Conservation (phyloP, 1,284 basidiomycete species). For the Rhodotorula sp. region DNA sequence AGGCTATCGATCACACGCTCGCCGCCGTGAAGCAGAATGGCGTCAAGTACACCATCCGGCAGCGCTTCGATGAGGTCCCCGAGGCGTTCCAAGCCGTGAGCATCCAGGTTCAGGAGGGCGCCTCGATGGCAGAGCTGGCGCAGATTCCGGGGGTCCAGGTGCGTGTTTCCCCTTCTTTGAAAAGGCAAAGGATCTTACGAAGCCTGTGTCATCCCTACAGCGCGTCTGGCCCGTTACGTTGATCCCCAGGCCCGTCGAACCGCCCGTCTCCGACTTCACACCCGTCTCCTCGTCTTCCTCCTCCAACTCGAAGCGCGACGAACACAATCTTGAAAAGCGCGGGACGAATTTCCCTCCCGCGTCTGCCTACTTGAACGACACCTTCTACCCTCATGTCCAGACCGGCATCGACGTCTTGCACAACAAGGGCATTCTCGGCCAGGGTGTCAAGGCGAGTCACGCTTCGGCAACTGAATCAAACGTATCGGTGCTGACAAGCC, state of each 20-base stretch:
- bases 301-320: constrained; percentile 43
- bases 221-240: constrained; percentile 14
- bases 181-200: background rate
- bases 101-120: constrained; percentile 19
- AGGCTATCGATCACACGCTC: constrained; percentile 19
- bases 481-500: too few species aligned
- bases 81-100: constrained; percentile 28
- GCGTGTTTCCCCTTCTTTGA: background rate
- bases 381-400: constrained; percentile 57
- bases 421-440: constrained; percentile 30
- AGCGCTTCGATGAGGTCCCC: constrained; percentile 15
- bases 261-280: background rate
- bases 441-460: constrained; percentile 27
- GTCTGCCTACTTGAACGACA: constrained; percentile 55
- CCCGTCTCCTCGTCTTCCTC: background rate
- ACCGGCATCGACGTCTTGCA: constrained; percentile 58
- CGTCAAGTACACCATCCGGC: constrained; percentile 9
- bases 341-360: constrained; percentile 53
- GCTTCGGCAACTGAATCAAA: background rate
- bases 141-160: constrained; percentile 28
- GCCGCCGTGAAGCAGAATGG: constrained; percentile 10
- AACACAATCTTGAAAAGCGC: background rate
- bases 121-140: constrained; percentile 10
- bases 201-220: constrained; percentile 1
- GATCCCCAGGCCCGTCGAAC: background rate